Conservation (phyloP, 345 rosid genomes). For the Excoecaria agallocha region DNA sequence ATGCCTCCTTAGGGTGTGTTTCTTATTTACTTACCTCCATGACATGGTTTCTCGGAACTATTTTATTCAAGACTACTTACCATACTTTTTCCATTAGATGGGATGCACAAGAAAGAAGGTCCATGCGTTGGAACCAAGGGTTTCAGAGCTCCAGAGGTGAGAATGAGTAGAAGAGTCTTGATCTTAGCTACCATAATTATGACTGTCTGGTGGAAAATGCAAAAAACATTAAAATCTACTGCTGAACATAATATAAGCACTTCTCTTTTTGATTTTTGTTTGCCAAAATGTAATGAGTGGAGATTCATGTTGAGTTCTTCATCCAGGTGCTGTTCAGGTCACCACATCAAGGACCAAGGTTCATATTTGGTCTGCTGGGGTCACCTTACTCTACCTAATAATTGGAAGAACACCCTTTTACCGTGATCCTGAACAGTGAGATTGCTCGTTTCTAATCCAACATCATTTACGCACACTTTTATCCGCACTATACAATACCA, state of each 20-base stretch:
- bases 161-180: neutral
- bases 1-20: conserved; percentile 46
- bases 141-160: conserved; percentile 97
- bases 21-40: conserved; percentile 11
- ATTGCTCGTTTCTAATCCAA: conserved; percentile 10
- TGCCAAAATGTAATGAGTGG: neutral
- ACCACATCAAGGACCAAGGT: conserved; percentile 80
- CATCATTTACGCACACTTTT: neutral
- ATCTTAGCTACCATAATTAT: neutral
- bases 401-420: conserved; percentile 74
- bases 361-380: conserved; percentile 97
- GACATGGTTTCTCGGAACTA: conserved; percentile 11
- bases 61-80: neutral
- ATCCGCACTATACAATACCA: conserved; percentile 1
- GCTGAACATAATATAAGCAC: neutral
- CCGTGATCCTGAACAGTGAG: conserved; percentile 95
- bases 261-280: neutral
- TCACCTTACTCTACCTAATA: conserved; percentile 75
- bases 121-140: conserved; percentile 99
- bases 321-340: conserved; percentile 86
- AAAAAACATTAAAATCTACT: neutral
- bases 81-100: conserved; percentile 24
- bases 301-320: conserved; percentile 20
- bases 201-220: neutral
- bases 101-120: conserved; percentile 66